Percentiles rank a stretch among this genome's conserved stretches.
phyloP scores from a whole-genome alignment of 2,329 filamentous ascomycete species.

The Fusarium hainanense region DNA sequence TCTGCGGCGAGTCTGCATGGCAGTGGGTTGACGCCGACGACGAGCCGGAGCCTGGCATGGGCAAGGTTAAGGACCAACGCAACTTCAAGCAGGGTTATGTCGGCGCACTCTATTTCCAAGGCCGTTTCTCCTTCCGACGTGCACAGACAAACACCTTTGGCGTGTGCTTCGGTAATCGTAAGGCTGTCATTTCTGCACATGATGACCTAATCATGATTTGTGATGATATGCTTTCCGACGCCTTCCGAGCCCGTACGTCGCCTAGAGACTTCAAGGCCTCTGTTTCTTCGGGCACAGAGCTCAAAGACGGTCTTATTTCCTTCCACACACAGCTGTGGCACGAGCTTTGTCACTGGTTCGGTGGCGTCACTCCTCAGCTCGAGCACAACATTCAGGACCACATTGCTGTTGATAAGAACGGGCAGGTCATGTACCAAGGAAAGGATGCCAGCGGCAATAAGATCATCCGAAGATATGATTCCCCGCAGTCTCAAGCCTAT shows the following conservation, averaged over 20 bases:
- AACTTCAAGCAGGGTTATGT: not conserved
- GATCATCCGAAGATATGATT: not conserved
- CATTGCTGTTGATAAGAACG: not conserved
- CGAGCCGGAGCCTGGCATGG: slow-evolving; percentile 1
- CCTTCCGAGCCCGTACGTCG: not conserved
- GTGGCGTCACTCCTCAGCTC: not conserved
- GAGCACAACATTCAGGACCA: slow-evolving; percentile 11
- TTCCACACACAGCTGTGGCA: slow-evolving; percentile 11
- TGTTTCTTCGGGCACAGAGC: not conserved
- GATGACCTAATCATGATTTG: slow-evolving; percentile 4
- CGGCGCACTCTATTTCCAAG: not conserved
- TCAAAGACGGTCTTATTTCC: not conserved
- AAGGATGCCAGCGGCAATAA: not conserved
- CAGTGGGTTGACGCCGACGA: slow-evolving; percentile 8
- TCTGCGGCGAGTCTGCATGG: not conserved
- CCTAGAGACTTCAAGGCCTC: slow-evolving; percentile 1
- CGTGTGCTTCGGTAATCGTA: not conserved
- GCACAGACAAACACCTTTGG: not conserved
- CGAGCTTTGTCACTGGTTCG: slow-evolving; percentile 19
- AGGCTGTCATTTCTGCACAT: not conserved
- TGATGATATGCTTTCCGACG: not conserved
- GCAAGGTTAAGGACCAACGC: slow-evolving; percentile 7
- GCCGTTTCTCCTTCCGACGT: not conserved
- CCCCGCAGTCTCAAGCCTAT: rapidly evolving
- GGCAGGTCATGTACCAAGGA: not conserved